Conservation (phyloP, 192 early-diverging fungal genomes). For the Umbelopsis sp. region DNA sequence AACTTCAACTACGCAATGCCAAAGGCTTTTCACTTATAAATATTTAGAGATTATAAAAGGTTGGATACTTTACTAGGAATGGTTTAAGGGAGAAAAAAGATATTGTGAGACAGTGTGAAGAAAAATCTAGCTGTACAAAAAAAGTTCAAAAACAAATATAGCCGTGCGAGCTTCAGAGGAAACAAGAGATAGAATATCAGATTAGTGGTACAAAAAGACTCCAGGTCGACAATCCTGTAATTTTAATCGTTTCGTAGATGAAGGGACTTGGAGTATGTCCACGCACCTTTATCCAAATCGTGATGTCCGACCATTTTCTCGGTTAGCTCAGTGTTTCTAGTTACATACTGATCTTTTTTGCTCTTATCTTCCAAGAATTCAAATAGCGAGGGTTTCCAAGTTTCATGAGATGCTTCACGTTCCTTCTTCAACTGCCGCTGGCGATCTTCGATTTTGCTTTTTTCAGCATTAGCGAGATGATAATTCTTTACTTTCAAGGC, state of each 20-base stretch:
- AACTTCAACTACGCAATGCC: too few relatives aligned
- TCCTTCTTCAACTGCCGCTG: conserved; percentile 65
- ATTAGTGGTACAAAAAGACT: conserved; percentile 13
- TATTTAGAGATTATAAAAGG: too few relatives aligned
- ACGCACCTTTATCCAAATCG: conserved; percentile 33
- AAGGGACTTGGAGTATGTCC: conserved; percentile 38
- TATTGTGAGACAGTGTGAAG: background rate
- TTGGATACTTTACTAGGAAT: background rate
- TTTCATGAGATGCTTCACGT: conserved; percentile 57
- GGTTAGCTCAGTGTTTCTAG: conserved; percentile 10
- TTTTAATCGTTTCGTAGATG: conserved; percentile 23
- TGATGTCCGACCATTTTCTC: conserved; percentile 20
- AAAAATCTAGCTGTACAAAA: conserved; percentile 20
- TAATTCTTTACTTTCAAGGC: conserved; percentile 70
- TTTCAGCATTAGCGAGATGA: conserved; percentile 64
- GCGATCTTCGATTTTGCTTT: conserved; percentile 68
- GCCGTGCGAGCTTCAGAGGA: background rate
- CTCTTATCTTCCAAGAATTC: conserved; percentile 28
- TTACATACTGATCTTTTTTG: conserved; percentile 17
- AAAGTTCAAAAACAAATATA: conserved; percentile 9
- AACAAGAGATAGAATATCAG: background rate
- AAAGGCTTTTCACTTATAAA: too few relatives aligned
- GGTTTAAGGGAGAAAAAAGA: background rate
- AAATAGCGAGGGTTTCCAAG: conserved; percentile 37
- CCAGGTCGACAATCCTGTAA: too few relatives aligned